Conservation (phyloP, 208 protist genomes). For the Acanthamoeba sp. region DNA sequence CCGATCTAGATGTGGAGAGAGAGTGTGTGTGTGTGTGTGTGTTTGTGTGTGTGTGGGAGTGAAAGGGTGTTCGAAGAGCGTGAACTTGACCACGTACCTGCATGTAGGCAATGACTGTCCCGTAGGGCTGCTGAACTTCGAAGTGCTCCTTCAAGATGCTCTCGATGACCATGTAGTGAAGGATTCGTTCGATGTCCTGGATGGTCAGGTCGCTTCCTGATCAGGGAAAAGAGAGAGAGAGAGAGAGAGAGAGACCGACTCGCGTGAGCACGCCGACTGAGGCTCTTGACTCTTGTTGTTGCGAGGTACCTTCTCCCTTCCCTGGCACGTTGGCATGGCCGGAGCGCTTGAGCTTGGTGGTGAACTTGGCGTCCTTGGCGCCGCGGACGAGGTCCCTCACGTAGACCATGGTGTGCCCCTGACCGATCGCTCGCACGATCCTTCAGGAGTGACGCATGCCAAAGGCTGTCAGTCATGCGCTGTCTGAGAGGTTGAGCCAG, state of each 20-base stretch:
- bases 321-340: neutral
- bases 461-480: neutral
- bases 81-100: no score
- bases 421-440: constrained; percentile 45
- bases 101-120: constrained; percentile 45
- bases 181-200: constrained; percentile 27
- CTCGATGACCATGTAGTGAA: constrained; percentile 35
- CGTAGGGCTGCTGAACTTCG: constrained; percentile 48
- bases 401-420: constrained; percentile 8
- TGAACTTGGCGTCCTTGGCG: constrained; percentile 14
- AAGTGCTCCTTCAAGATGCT: constrained; percentile 44
- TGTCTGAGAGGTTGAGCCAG: neutral
- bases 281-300: neutral
- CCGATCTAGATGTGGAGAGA: neutral
- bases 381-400: constrained; percentile 39
- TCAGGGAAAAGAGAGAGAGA: no score
- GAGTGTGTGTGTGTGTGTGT: neutral
- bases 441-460: neutral
- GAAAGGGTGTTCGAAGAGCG: no score
- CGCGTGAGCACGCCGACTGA: neutral
- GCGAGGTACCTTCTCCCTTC: constrained; percentile 1
- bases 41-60: no score
- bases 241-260: neutral
- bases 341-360: neutral
- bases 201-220: constrained; percentile 4